Base-by-base conservation (phyloP, 1,284 basidiomycete species). In the Salmacisia buchloeana region DNA sequence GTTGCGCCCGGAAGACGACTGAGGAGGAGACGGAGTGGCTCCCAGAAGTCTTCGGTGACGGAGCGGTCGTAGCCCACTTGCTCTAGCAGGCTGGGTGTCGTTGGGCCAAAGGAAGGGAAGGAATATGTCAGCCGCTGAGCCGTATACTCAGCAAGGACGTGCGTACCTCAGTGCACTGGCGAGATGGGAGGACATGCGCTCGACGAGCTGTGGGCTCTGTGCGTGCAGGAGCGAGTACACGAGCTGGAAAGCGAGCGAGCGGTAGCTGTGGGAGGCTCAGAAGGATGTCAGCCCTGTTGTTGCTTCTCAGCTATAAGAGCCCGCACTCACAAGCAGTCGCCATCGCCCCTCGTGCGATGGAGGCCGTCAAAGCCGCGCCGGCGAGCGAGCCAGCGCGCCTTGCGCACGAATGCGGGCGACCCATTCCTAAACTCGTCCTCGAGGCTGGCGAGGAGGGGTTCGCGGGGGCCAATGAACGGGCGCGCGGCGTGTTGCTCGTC, bases 241-340 rank as follows among this genome's bases (percentile, higher is more conserved):
- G 29, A 71, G 74, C 1, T 71, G 70, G 58, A 76, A 77, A 1
- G 69, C 74, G 25, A 77, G 75, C 0, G 71, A 69, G 10, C 76
- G 67, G 62, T 77, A 75, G 49, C 56, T 58, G 45, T 46, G 31
- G 35, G 1, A 9, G 29, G 18, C 18, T 6, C 58, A 27, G 23
- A 18, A 29, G 13, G 21, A 15, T 4, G 27, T 1, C 1, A 59
- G 21, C 10, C n/a, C 12, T n/a, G n/a, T n/a, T n/a, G n/a, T n/a
- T n/a, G n/a, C n/a, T n/a, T n/a, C n/a, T 31, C 6, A 21, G 9
- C 7, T 34, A 23, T 15, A 6, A 23, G 35, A 18, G 31, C 23
- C 10, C 4, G 13, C 21, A 58, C 56, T 29, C 58, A 59, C 58
- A 77, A 77, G 65, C 76, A 77, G 45, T 76, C 73, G 0, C 76